Base-by-base conservation (phyloP, 257 asterid genomes). In the Anisodus tanguticus region DNA sequence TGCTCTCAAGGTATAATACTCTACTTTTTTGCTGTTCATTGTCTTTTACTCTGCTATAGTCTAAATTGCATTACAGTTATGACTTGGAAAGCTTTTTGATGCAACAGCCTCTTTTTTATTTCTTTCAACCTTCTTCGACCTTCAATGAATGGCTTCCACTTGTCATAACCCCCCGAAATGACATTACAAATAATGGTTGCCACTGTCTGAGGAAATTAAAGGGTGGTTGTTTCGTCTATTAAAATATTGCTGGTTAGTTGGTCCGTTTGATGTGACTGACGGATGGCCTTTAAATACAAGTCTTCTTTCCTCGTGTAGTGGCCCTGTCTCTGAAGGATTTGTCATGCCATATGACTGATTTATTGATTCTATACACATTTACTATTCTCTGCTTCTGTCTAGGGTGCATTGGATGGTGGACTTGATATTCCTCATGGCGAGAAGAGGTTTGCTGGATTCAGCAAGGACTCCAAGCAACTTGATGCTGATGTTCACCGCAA, bases 391-490 rank as follows among this genome's bases (percentile, higher is more conserved):
- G 80, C 80, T 72, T 47, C n/a, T 72, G 79, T 81, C 74, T 88
- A 93, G 97, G 95, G 97, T 31, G 97, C 97, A 16, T 70, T 94
- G 71, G 97, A 94, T 68, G 97, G 98, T 54, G 98, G 98, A 9
- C 84, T 94, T 80, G 97, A 94, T 85, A 88, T 94, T 83, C 98
- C 98, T 71, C 98, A 92, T 86, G 90, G 98, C 45, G 97, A 92
- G 17, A 94, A 92, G 91, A 88, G 98, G 86, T 94, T 94, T 89
- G 97, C 97, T 83, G 98, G 98, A 31, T 94, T 91, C 63, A 71
- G 81, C 13, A 94, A 92, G 89, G 97, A 94, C 9, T 83, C 87
- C 81, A 92, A 92, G 85, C 90, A 90, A 39, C 97, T 93, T 76
- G 93, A 93, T 83, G 88, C 93, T 8, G 98, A 92, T 41, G 89